Conservation (phyloP, 805 yeast species). For the Metschnikowia hibisci region DNA sequence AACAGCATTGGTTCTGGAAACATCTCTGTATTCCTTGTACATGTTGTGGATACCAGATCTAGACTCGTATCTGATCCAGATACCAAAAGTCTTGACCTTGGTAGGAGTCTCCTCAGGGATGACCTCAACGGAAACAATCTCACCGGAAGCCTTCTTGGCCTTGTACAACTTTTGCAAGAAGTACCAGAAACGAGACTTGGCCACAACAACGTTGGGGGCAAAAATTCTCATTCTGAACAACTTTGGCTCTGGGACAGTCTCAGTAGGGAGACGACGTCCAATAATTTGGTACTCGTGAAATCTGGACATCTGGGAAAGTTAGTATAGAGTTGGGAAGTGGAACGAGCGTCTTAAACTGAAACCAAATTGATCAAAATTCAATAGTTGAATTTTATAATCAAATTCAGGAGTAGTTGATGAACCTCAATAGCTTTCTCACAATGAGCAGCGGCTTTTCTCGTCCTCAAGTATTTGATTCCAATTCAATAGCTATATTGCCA, state of each 20-base stretch:
- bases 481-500: not conserved
- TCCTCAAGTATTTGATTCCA: too few species aligned
- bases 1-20: slow-evolving; percentile 98
- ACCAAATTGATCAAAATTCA: too few species aligned
- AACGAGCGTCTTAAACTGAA: not conserved
- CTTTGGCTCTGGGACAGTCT: slow-evolving; percentile 98
- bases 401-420: too few species aligned
- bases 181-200: slow-evolving; percentile 99
- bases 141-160: slow-evolving; percentile 99
- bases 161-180: slow-evolving; percentile 98
- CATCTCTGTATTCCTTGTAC: slow-evolving; percentile 99
- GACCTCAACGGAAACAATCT: slow-evolving; percentile 88
- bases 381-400: too few species aligned
- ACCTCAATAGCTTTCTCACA: too few species aligned
- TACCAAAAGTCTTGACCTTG: slow-evolving; percentile 99
- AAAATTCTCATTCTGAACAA: slow-evolving; percentile 99
- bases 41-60: slow-evolving; percentile 99
- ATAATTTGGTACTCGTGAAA: slow-evolving; percentile 99
- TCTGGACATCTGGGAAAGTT: slow-evolving; percentile 66
- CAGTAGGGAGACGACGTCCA: slow-evolving; percentile 99
- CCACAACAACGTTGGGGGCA: slow-evolving; percentile 98
- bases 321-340: slow-evolving; percentile 8
- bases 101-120: slow-evolving; percentile 96
- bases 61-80: slow-evolving; percentile 99
- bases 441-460: too few species aligned